Base-by-base conservation (phyloP, 371 early-diverging fungal species). In the Syncephalastrum contaminatum region DNA sequence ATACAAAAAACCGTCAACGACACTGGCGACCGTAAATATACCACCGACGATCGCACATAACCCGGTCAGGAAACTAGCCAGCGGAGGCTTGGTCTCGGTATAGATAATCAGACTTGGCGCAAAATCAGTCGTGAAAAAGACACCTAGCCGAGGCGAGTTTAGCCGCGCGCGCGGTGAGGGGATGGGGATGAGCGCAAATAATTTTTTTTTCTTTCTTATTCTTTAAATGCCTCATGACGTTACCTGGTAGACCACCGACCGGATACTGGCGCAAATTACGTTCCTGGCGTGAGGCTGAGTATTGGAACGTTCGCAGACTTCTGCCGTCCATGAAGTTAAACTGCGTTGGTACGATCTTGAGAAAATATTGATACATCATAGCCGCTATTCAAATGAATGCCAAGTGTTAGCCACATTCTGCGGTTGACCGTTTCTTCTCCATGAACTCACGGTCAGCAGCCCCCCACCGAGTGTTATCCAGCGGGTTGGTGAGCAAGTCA, bases 11-110 rank as follows among this genome's bases (percentile, higher is more conserved):
- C 86, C 82, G 63, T 98, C 97, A 14, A 96, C 64, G n/a, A 98
- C 76, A 24, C 94, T 87, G 1, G 97, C 95, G 4, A 97, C 94
- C 4, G 97, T 96, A 58, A 91, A 93, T 24, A 98, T 84, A 36
- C 97, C 97, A 41, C 98, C 97, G 4, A 97, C 82, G 59, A 98
- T 95, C 7, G 96, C 96, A 63, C 96, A 97, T 8, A 94, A 72
- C 36, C 87, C 87, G 13, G 95, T 93, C 48, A 98, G 66, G 63
- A 97, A 93, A 56, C 87, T 86, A 13, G 89, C 70, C 51, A 96
- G 87, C n/a, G 96, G 89, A 57, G 86, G 85, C 48, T 83, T 80
- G 36, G 81, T 74, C 75, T 98, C 93, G 3, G 78, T 79, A 63
- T 94, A 92, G 24, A 88, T 84, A 36, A 98, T 88, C 25, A 89